Conservation (phyloP, 805 yeast species). For the Komagataella pastoris region DNA sequence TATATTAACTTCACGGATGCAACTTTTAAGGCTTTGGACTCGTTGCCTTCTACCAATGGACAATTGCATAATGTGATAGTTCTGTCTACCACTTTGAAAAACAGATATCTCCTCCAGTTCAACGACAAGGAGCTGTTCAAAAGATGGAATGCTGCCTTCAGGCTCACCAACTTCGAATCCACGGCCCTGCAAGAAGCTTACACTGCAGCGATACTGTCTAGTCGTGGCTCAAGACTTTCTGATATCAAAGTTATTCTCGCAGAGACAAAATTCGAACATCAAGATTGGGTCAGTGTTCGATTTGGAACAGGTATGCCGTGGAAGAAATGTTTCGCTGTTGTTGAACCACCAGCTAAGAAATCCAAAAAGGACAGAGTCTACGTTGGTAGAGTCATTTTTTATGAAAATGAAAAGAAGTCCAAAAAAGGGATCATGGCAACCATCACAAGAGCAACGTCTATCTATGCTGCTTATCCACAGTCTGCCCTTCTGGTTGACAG, state of each 20-base stretch:
- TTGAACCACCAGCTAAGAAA: slow-evolving; percentile 52
- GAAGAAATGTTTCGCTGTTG: slow-evolving; percentile 86
- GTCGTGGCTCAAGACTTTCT: slow-evolving; percentile 79
- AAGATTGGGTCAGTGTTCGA: slow-evolving; percentile 90
- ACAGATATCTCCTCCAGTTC: slow-evolving; percentile 74
- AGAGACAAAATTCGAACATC: slow-evolving; percentile 75
- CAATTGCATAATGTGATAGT: slow-evolving; percentile 66
- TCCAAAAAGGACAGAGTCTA: slow-evolving; percentile 25
- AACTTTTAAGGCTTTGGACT: slow-evolving; percentile 57
- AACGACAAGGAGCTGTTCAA: slow-evolving; percentile 48
- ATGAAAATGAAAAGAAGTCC: slow-evolving; percentile 62
- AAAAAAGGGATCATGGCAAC: slow-evolving; percentile 76
- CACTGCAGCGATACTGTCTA: slow-evolving; percentile 85
- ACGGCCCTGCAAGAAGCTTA: slow-evolving; percentile 85
- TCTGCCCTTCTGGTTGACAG: slow-evolving; percentile 69
- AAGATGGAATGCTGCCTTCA: slow-evolving; percentile 74
- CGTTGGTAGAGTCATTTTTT: slow-evolving; percentile 65
- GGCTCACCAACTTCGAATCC: slow-evolving; percentile 73
- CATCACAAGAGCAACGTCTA: slow-evolving; percentile 52
- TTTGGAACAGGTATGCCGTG: slow-evolving; percentile 98
- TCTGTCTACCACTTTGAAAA: slow-evolving; percentile 87
- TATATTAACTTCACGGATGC: slow-evolving; percentile 91
- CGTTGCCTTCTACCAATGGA: slow-evolving; percentile 51
- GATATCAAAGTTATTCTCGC: slow-evolving; percentile 80
- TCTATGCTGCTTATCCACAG: slow-evolving; percentile 90